A percentile compares a stretch with the other conserved stretches of the same genome.
Evolutionary conservation across 805 yeast species (phyloP).

Genomic region (Jamesozyma piceae): DNA sequence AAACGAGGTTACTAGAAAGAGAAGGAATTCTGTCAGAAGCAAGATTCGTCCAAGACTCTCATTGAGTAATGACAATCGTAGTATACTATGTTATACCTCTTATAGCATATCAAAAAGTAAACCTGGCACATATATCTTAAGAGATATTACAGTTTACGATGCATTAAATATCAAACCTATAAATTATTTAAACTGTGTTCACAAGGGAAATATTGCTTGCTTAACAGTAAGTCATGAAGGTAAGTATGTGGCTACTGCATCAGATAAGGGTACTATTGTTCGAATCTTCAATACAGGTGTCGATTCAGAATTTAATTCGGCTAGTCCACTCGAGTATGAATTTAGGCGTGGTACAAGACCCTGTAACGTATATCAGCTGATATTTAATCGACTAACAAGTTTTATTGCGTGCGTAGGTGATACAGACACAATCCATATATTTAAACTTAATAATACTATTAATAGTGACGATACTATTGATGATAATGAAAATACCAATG

Average conservation of each 20-base stretch:
- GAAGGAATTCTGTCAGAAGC: slow-evolving; percentile 11
- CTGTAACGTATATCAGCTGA: slow-evolving; percentile 57
- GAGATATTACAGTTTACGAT: slow-evolving; percentile 64
- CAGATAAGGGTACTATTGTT: slow-evolving; percentile 62
- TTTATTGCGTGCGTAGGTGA: slow-evolving; percentile 75
- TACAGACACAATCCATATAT: slow-evolving; percentile 84
- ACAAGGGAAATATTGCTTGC: slow-evolving; percentile 25
- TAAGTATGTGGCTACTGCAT: slow-evolving; percentile 51
- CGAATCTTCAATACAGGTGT: slow-evolving; percentile 51
- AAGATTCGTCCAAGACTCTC: slow-evolving; percentile 17
- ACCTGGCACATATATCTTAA: slow-evolving; percentile 38
- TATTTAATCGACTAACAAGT: slow-evolving; percentile 52
- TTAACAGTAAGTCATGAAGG: slow-evolving; percentile 50
- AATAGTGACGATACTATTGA: slow-evolving; percentile 1
- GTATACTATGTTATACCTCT: slow-evolving; percentile 26
- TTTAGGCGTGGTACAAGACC: slow-evolving; percentile 70
- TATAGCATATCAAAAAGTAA: slow-evolving; percentile 18
- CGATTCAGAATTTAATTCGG: slow-evolving; percentile 29
- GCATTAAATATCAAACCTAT: slow-evolving; percentile 63
- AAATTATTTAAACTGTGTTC: slow-evolving; percentile 33
- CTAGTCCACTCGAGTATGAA: slow-evolving; percentile 33
- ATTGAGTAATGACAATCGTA: slow-evolving; percentile 25
- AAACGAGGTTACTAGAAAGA: slow-evolving; percentile 4
- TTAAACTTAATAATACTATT: slow-evolving; percentile 42
- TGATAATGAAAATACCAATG: neutral